phyloP scores from a whole-genome alignment of 495 filamentous ascomycete genomes.

The Penicillium egyptiacum region DNA sequence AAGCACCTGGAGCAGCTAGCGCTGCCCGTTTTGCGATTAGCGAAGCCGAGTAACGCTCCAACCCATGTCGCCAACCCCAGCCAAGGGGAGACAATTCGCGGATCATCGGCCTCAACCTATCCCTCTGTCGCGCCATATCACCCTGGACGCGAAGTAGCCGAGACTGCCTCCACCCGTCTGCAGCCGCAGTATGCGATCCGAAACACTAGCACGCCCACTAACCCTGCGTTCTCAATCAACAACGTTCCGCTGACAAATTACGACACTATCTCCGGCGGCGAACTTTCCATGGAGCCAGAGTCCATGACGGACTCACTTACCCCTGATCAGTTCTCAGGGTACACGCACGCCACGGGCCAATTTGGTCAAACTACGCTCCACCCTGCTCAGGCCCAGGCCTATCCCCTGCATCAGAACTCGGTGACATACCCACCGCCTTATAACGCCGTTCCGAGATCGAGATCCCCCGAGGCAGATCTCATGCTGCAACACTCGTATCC shows the following conservation, averaged over 20 bases:
- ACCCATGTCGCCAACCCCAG: conserved; percentile 7
- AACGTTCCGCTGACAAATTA: conserved; percentile 19
- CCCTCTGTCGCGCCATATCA: conserved; percentile 8
- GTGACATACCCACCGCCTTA: conserved; percentile 44
- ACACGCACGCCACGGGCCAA: conserved; percentile 14
- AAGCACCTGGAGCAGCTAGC: conserved; percentile 96
- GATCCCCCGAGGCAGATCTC: conserved; percentile 24
- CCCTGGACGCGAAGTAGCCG: conserved; percentile 2
- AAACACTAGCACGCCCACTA: conserved; percentile 17
- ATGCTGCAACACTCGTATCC: conserved; percentile 31
- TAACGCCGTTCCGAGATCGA: conserved; percentile 31
- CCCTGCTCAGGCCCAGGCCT: conserved; percentile 21
- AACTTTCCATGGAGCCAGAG: conserved; percentile 35
- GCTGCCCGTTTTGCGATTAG: conserved; percentile 77
- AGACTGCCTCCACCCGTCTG: conserved; percentile 3
- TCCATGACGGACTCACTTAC: conserved; percentile 23
- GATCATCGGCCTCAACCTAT: conserved; percentile 7
- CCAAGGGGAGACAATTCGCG: not conserved
- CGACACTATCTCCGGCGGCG: conserved; percentile 28
- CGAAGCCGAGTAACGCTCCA: conserved; percentile 40
- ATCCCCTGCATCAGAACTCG: conserved; percentile 37
- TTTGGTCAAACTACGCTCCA: conserved; percentile 21
- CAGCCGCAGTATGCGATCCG: conserved; percentile 25
- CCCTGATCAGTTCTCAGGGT: conserved; percentile 17
- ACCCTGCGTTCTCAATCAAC: conserved; percentile 17